Base-by-base conservation (phyloP, 768 basidiomycete species). In the Leucosporidium yakuticum region DNA sequence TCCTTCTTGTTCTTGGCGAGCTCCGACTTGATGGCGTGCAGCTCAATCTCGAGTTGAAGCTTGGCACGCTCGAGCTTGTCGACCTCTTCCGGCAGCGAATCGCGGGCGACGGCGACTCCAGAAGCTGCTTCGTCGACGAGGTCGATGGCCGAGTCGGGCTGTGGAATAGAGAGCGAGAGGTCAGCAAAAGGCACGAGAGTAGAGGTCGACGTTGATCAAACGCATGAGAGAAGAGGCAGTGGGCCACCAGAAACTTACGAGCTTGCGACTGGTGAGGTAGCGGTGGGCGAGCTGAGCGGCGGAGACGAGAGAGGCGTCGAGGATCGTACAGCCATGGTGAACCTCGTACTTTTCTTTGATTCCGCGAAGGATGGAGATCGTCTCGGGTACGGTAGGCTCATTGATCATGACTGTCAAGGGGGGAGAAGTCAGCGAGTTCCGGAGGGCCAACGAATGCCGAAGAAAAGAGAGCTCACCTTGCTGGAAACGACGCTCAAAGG, bases 341-440 rank as follows among this genome's bases (percentile, higher is more conserved):
- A 95, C 90, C 78, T 91, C 89, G 77, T 96, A 96, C 78, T 91
- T 91, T 77, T 95, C 92, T 53, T 89, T 83, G 77, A 97, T 91
- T 65, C 95, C 95, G 71, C 95, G 87, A 48, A 98, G 83, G 69
- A 97, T 98, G 72, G 84, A 88, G 80, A 98, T 92, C 0, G 95
- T 89, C 73, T 95, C 92, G 7, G 88, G 79, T 0, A 97, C 94
- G 17, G 82, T 81, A 0, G 95, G 95, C 77, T 98, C 95, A 73
- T 92, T 92, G 67, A 98, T 86, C 32, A 94, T 76, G 51, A 98
- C 78, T 96, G 92, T 12, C 11, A 4, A 93, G 91, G 78, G 95
- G 53, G 54, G 53, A 11, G 58, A 11, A 4, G 47, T 60, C 59
- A 60, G 55, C 55, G 31, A 47, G 20, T 4, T 94, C 72, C 93